A percentile compares a stretch with the other conserved stretches of the same genome.
Evolutionary conservation across 306 rosid species (phyloP).

Genomic region (Lotus japonicus): DNA sequence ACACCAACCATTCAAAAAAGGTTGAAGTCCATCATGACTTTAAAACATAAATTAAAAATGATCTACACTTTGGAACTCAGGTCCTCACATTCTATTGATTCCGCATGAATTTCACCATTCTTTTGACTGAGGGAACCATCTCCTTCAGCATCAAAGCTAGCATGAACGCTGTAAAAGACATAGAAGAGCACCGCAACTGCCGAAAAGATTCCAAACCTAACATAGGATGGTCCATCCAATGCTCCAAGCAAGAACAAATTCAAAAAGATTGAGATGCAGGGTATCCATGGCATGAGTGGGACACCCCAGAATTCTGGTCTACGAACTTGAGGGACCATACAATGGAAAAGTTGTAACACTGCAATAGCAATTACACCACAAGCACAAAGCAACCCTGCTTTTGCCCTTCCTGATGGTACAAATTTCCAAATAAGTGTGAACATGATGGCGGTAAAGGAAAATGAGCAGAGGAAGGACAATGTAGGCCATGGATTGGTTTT

Average conservation of each 20-base stretch:
- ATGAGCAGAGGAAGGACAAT: conserved; percentile 62
- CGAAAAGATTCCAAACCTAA: conserved; percentile 71
- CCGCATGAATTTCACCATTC: conserved; percentile 37
- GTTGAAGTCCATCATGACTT: conserved; percentile 2
- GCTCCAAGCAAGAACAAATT: conserved; percentile 74
- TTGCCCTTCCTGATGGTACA: conserved; percentile 47
- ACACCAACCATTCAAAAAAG: conserved; percentile 24
- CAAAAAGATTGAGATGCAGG: conserved; percentile 67
- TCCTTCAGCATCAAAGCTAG: conserved; percentile 76
- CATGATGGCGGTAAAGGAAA: conserved; percentile 49
- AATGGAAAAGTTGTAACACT: conserved; percentile 51
- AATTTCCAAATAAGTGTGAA: conserved; percentile 73
- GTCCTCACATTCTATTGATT: conserved; percentile 38
- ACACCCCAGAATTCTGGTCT: conserved; percentile 96
- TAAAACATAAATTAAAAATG: neutral
- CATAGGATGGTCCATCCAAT: conserved; percentile 62
- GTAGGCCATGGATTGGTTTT: conserved; percentile 87
- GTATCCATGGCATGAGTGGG: conserved; percentile 97
- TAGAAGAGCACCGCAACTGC: conserved; percentile 53
- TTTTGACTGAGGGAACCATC: conserved; percentile 45
- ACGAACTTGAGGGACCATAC: conserved; percentile 68
- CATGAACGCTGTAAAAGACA: conserved; percentile 82
- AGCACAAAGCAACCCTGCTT: conserved; percentile 43
- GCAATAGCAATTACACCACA: conserved; percentile 43
- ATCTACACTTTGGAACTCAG: conserved; percentile 40